Evolutionary conservation across 208 protist genomes (phyloP).

Genomic region (Crithidia fasciculata): DNA sequence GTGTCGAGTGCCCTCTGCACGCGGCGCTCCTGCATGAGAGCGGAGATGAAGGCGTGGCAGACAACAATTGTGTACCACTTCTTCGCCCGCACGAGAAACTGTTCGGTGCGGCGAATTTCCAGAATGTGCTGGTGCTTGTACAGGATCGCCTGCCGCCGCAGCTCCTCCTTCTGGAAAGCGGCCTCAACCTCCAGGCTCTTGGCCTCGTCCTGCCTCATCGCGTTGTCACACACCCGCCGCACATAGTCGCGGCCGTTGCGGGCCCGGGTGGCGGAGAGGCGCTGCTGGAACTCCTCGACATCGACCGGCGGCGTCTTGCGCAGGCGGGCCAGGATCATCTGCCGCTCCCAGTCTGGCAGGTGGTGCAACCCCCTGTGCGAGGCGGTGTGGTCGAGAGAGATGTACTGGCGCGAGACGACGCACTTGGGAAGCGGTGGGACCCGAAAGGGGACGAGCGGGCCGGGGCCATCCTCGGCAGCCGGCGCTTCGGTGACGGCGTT

Average conservation of each 20-base stretch:
- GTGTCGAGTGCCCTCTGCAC: constrained; percentile 76
- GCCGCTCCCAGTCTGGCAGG: constrained; percentile 70
- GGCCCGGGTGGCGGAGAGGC: constrained; percentile 35
- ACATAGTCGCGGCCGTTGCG: constrained; percentile 62
- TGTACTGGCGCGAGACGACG: constrained; percentile 34
- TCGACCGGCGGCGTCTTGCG: constrained; percentile 39
- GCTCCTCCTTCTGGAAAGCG: constrained; percentile 39
- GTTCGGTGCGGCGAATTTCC: constrained; percentile 61
- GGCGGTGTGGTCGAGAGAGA: constrained; percentile 26
- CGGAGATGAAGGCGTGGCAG: constrained; percentile 85
- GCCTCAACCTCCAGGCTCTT: constrained; percentile 16
- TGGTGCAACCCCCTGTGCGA: constrained; percentile 20
- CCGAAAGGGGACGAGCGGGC: constrained; percentile 46
- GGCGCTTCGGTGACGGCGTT: not conserved
- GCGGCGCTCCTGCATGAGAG: constrained; percentile 76
- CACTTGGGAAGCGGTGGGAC: constrained; percentile 46
- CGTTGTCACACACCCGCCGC: constrained; percentile 34
- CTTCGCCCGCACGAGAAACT: constrained; percentile 49
- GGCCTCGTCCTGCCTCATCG: constrained; percentile 21
- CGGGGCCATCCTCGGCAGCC: constrained; percentile 15
- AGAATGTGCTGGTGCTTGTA: constrained; percentile 66
- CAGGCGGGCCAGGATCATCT: constrained; percentile 58
- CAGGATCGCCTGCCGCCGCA: constrained; percentile 57
- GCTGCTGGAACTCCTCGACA: constrained; percentile 59
- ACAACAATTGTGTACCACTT: constrained; percentile 81